Conservation (phyloP, 2,329 filamentous ascomycete species). For the Chaetomium strumarium region DNA sequence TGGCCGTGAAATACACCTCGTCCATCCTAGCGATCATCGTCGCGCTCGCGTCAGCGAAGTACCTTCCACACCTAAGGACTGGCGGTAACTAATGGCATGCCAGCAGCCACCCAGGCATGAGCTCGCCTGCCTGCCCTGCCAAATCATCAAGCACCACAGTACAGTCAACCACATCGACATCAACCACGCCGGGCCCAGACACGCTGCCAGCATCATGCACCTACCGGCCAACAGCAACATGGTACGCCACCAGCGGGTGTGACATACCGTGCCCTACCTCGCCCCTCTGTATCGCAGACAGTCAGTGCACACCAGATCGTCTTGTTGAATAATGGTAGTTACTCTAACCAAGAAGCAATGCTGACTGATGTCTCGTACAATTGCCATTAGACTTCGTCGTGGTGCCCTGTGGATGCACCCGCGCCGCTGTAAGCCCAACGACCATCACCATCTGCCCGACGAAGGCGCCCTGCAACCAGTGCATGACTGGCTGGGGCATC, state of each 20-base stretch:
- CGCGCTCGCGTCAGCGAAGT: slow-evolving; percentile 5
- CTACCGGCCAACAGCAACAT: slow-evolving; percentile 14
- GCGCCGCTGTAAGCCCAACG: slow-evolving; percentile 10
- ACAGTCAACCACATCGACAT: neutral
- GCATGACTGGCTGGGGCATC: slow-evolving; percentile 17
- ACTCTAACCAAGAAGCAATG: neutral
- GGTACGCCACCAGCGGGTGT: slow-evolving; percentile 14
- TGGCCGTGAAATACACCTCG: neutral
- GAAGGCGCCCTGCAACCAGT: slow-evolving; percentile 13
- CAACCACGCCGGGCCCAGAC: neutral
- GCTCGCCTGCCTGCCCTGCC: slow-evolving; percentile 5
- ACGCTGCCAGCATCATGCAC: slow-evolving; percentile 13
- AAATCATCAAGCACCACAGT: neutral
- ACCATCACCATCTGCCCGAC: slow-evolving; percentile 21
- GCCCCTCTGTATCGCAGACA: slow-evolving; percentile 14
- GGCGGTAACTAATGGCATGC: neutral
- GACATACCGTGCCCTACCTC: slow-evolving; percentile 8
- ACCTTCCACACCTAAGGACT: neutral
- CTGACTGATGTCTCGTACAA: neutral
- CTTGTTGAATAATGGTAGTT: too few species aligned
- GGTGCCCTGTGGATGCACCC: slow-evolving; percentile 21
- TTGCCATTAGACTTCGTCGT: slow-evolving; percentile 9
- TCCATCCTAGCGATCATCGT: neutral
- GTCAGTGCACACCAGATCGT: slow-evolving; percentile 2
- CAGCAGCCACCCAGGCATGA: slow-evolving; percentile 6